phyloP scores from a whole-genome alignment of 371 early-diverging fungal genomes.

The Mucor mucedo region DNA sequence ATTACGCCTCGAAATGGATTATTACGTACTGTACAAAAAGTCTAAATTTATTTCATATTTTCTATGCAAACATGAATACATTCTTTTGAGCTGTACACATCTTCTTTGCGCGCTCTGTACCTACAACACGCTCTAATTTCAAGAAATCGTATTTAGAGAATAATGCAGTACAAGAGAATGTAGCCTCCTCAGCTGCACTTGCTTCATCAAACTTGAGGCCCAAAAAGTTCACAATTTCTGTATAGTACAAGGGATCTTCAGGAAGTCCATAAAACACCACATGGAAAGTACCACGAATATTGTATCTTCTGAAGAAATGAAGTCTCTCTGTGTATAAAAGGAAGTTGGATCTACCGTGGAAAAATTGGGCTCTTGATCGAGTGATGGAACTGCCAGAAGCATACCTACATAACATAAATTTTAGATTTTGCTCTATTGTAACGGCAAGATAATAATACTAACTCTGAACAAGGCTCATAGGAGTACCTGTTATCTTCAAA shows the following conservation, averaged over 20 bases:
- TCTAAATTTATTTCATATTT: not conserved
- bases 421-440: slow-evolving; percentile 1
- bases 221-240: slow-evolving; percentile 83
- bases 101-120: slow-evolving; percentile 73
- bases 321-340: slow-evolving; percentile 91
- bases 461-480: slow-evolving; percentile 82
- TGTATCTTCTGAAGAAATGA: slow-evolving; percentile 90
- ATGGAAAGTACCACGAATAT: slow-evolving; percentile 84
- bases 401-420: slow-evolving; percentile 48
- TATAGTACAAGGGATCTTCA: slow-evolving; percentile 84
- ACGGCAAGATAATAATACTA: slow-evolving; percentile 34
- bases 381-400: slow-evolving; percentile 72
- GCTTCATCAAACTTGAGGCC: slow-evolving; percentile 54
- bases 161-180: slow-evolving; percentile 71
- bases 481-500: slow-evolving; percentile 76
- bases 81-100: slow-evolving; percentile 79
- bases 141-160: slow-evolving; percentile 87
- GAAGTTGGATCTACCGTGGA: slow-evolving; percentile 77
- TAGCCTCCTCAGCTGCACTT: slow-evolving; percentile 59
- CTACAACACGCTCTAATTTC: slow-evolving; percentile 89
- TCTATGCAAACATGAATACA: slow-evolving; percentile 71
- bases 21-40: not conserved
- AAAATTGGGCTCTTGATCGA: slow-evolving; percentile 79
- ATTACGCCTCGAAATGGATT: not conserved
- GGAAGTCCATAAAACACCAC: slow-evolving; percentile 92